phyloP scores from a whole-genome alignment of 345 rosid genomes.

The Noccaea caerulescens region DNA sequence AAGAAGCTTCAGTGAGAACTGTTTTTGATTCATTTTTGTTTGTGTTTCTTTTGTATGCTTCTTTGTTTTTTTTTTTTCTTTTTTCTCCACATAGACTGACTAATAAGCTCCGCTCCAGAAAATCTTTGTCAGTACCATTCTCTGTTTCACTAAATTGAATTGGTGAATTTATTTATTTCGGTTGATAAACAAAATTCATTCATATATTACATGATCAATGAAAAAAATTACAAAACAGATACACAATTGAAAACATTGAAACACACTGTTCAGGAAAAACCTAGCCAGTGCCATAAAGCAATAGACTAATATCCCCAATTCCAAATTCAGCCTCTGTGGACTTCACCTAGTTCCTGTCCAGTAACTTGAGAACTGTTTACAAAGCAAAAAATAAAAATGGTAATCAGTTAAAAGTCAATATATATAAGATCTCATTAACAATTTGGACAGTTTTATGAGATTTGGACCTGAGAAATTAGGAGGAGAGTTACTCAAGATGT shows the following conservation, averaged over 20 bases:
- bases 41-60: conserved; percentile 16
- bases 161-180: too few relatives aligned
- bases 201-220: conserved; percentile 1
- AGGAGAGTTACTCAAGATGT: conserved; percentile 45
- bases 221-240: conserved; percentile 28
- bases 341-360: conserved; percentile 45
- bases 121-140: conserved; percentile 1
- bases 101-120: not conserved
- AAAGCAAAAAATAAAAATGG: not conserved
- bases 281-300: conserved; percentile 8
- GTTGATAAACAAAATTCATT: conserved; percentile 26
- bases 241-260: not conserved
- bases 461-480: conserved; percentile 46
- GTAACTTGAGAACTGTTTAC: conserved; percentile 45
- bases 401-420: not conserved
- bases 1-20: conserved; percentile 67
- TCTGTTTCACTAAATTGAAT: conserved; percentile 9
- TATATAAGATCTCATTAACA: too few relatives aligned
- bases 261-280: conserved; percentile 1
- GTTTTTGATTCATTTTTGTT: not conserved
- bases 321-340: not conserved
- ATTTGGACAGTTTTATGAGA: not conserved
- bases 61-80: not conserved
- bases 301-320: not conserved
- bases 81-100: conserved; percentile 14